These are phyloP conservation scores for Tetrahymena borealis DNA, from an alignment of 73 alveolate genomes.

Conservation along the genomic window DNA sequence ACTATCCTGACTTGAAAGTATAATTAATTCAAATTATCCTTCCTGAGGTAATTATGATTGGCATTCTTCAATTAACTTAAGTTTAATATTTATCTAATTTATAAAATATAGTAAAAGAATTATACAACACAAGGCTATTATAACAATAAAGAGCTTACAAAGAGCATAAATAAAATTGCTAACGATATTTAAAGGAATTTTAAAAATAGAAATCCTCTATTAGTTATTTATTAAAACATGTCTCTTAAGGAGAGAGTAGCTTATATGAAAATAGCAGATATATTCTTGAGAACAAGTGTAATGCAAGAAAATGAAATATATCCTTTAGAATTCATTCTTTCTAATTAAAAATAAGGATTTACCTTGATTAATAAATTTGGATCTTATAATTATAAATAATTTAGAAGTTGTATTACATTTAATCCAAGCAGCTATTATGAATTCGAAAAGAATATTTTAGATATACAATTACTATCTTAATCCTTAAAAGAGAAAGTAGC, in stretches of 20 bases:
- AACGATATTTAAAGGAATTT: not conserved
- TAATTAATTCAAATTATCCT: not conserved
- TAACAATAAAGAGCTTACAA: not conserved
- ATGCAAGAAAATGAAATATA: not conserved
- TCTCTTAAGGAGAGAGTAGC: not conserved
- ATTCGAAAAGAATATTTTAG: not conserved
- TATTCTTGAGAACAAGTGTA: not conserved
- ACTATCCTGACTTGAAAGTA: not conserved
- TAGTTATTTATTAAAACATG: not conserved
- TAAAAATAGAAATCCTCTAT: not conserved
- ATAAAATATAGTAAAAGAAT: not conserved
- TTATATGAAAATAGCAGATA: not conserved
- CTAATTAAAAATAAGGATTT: not conserved
- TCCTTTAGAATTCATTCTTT: not conserved
- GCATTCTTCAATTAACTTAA: not conserved
- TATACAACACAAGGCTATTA: not conserved
- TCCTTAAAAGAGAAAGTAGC: not conserved
- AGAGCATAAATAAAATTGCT: not conserved
- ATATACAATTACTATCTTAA: not conserved
- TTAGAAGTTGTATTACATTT: not conserved
- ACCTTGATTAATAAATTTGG: not conserved
- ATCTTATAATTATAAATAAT: not conserved
- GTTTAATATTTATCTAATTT: not conserved
- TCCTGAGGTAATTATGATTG: not conserved
- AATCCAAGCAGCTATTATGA: not conserved